phyloP scores from a whole-genome alignment of 176 grass and related monocot genomes.

The Tuctoria greenei region DNA sequence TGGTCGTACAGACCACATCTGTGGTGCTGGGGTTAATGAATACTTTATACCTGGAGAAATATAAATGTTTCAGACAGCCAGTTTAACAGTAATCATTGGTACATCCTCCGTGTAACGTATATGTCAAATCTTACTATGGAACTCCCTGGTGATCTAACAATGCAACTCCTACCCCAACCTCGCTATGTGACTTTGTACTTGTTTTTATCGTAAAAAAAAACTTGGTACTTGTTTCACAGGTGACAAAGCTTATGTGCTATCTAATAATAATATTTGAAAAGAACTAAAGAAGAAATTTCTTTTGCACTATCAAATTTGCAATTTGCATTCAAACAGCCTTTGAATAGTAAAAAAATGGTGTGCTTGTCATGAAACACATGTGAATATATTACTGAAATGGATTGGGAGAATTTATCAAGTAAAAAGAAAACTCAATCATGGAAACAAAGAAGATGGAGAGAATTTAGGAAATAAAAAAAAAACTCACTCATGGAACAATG shows the following conservation, averaged over 20 bases:
- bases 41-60: constrained; percentile 74
- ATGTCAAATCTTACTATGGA: neutral
- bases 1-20: constrained; percentile 91
- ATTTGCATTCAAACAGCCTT: constrained; percentile 8
- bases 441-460: neutral
- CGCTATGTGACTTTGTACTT: neutral
- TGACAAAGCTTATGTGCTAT: constrained; percentile 1
- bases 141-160: neutral
- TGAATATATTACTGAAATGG: neutral
- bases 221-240: neutral
- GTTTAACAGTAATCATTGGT: constrained; percentile 21
- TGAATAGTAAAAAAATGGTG: neutral
- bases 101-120: neutral
- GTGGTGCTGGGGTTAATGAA: constrained; percentile 96
- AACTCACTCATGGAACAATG: constrained; percentile 88
- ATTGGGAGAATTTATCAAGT: neutral
- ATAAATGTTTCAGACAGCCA: constrained; percentile 19
- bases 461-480: constrained; percentile 28
- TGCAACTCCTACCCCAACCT: neutral
- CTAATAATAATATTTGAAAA: neutral
- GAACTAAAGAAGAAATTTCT: neutral
- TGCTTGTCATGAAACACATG: neutral
- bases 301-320: neutral
- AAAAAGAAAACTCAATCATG: too few relatives aligned
- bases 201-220: too few relatives aligned